Percentiles rank a stretch among this genome's conserved stretches.
Conservation (phyloP, 1,284 basidiomycete genomes). For the Ceratobasidium papillatum region DNA sequence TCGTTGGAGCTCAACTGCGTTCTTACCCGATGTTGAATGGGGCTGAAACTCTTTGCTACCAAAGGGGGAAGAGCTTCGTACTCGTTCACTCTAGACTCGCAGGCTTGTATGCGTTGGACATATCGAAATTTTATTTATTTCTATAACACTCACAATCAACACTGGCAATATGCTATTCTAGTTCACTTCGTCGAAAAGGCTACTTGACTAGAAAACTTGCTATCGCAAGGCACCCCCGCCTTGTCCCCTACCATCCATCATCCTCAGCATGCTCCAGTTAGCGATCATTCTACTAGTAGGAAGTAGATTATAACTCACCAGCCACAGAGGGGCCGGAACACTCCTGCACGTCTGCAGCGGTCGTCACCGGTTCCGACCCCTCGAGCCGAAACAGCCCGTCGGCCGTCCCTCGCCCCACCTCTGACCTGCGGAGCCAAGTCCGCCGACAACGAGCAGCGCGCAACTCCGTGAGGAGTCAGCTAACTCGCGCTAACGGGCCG, state of each 20-base stretch:
- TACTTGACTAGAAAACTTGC: not conserved
- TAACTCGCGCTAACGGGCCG: not conserved
- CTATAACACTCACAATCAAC: too few species aligned
- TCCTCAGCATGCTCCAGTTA: not conserved
- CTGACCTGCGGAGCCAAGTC: not conserved
- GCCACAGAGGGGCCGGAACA: not conserved
- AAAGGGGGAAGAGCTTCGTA: too few species aligned
- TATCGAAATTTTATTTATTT: too few species aligned
- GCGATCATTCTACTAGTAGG: not conserved
- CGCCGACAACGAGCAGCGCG: not conserved
- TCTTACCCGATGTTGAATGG: too few species aligned
- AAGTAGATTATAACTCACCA: not conserved
- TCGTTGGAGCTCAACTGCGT: not conserved
- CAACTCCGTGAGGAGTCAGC: not conserved
- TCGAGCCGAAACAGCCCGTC: not conserved
- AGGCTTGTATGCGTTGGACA: too few species aligned
- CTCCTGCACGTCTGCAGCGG: not conserved
- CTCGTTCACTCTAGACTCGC: too few species aligned
- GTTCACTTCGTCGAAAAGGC: not conserved
- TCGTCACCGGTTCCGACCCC: constrained; percentile 1
- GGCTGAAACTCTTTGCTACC: too few species aligned
- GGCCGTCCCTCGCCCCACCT: not conserved
- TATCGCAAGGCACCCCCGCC: not conserved
- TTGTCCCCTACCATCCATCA: not conserved
- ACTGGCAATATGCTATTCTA: too few species aligned